Percentiles rank a stretch among this genome's conserved stretches.
These are phyloP conservation scores for Croton setiger DNA, from an alignment of 441 rosid species.

Conservation along the genomic window DNA sequence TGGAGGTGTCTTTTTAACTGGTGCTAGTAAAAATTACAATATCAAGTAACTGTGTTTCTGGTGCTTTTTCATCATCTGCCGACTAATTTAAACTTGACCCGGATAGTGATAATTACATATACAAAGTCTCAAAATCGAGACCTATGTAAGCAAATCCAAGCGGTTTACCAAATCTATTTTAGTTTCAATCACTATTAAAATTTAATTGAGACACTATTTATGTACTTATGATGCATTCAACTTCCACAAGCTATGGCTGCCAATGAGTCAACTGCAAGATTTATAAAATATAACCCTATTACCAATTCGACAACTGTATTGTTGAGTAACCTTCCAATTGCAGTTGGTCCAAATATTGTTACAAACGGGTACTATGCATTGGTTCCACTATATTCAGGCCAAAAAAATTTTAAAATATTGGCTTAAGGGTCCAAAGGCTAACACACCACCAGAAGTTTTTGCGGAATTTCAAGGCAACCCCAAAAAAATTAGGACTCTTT, in stretches of 20 bases:
- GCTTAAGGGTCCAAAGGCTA: slow-evolving; percentile 17
- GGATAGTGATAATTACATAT: too few species aligned
- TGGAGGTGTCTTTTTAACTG: slow-evolving; percentile 32
- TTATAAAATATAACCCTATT: slow-evolving; percentile 42
- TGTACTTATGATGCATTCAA: slow-evolving; percentile 5
- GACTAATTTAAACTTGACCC: too few species aligned
- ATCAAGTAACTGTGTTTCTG: slow-evolving; percentile 8
- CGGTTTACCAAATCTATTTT: too few species aligned
- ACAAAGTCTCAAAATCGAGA: too few species aligned
- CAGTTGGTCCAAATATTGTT: slow-evolving; percentile 27
- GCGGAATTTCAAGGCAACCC: background rate
- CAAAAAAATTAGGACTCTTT: slow-evolving; percentile 5
- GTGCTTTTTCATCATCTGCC: background rate
- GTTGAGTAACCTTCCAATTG: slow-evolving; percentile 17
- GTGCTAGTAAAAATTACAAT: slow-evolving; percentile 24
- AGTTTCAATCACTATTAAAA: too few species aligned
- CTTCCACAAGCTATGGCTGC: background rate
- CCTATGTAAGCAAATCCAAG: too few species aligned
- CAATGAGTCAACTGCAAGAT: slow-evolving; percentile 22
- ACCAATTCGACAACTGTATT: slow-evolving; percentile 13
- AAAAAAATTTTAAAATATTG: slow-evolving; percentile 18
- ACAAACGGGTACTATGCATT: slow-evolving; percentile 11
- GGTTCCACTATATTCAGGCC: slow-evolving; percentile 14
- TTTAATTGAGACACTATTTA: too few species aligned
- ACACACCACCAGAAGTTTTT: background rate